Evolutionary conservation across 768 basidiomycete genomes (phyloP).

Genomic region (Suillus sp.): DNA sequence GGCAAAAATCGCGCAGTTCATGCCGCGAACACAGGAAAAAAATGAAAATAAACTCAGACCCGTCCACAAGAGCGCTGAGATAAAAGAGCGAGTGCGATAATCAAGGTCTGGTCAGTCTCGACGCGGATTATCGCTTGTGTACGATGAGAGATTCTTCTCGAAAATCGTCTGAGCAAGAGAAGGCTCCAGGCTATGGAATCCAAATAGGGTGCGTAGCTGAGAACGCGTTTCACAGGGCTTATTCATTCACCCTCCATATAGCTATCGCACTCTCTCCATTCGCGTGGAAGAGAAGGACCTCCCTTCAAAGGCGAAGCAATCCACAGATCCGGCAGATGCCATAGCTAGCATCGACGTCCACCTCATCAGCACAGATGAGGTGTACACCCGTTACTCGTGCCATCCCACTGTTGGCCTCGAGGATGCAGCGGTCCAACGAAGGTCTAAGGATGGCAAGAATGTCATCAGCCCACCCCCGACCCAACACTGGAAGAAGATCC

Average conservation of each 20-base stretch:
- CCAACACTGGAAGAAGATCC: conserved; percentile 49
- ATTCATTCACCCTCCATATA: conserved; percentile 10
- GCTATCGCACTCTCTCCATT: conserved; percentile 49
- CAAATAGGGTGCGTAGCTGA: conserved; percentile 27
- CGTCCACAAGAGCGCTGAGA: conserved; percentile 10
- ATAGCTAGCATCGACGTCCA: conserved; percentile 54
- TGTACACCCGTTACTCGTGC: conserved; percentile 46
- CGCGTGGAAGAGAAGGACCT: conserved; percentile 38
- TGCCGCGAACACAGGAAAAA: conserved; percentile 7
- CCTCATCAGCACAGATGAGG: conserved; percentile 41
- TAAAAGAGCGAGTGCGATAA: conserved; percentile 18
- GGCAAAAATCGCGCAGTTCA: conserved; percentile 29
- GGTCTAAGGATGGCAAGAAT: conserved; percentile 46
- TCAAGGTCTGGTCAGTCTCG: background rate
- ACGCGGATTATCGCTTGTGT: background rate
- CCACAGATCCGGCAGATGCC: conserved; percentile 38
- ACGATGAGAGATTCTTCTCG: conserved; percentile 2
- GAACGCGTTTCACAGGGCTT: background rate
- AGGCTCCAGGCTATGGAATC: conserved; percentile 29
- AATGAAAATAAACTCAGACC: conserved; percentile 5
- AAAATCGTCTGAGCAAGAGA: conserved; percentile 21
- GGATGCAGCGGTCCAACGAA: conserved; percentile 42
- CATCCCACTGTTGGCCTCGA: conserved; percentile 51
- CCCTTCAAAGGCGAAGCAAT: conserved; percentile 21
- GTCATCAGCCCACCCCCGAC: conserved; percentile 50